phyloP scores from a whole-genome alignment of 371 early-diverging fungal species.

The Circinella minor region DNA sequence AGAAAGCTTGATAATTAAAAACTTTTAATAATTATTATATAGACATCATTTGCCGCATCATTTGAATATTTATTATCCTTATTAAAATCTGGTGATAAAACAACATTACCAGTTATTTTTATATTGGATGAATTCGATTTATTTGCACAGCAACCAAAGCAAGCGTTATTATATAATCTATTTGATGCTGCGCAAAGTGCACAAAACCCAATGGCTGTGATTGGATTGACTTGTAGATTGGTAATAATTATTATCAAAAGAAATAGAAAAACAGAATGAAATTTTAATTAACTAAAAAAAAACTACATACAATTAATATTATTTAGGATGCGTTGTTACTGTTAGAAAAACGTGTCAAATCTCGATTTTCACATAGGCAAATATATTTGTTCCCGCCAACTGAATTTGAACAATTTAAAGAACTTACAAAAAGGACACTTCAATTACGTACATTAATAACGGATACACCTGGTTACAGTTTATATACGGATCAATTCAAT shows the following conservation, averaged over 20 bases:
- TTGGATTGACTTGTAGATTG: constrained; percentile 85
- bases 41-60: constrained; percentile 72
- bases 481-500: constrained; percentile 35
- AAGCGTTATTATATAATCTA: constrained; percentile 89
- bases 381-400: constrained; percentile 70
- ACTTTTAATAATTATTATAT: not conserved
- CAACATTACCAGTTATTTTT: constrained; percentile 76
- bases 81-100: constrained; percentile 61
- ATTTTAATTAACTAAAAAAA: not conserved
- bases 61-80: constrained; percentile 65
- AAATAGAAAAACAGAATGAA: not conserved
- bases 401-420: constrained; percentile 61
- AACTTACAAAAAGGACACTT: constrained; percentile 57
- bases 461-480: constrained; percentile 16
- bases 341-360: constrained; percentile 94
- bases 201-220: constrained; percentile 83
- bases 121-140: constrained; percentile 91
- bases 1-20: too few relatives aligned
- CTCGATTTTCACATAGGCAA: constrained; percentile 90
- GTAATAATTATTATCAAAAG: constrained; percentile 43
- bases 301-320: not conserved
- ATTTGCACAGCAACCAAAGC: constrained; percentile 89
- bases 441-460: constrained; percentile 22
- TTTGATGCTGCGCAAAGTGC: constrained; percentile 90
- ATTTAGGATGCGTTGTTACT: constrained; percentile 80